Percentiles rank a stretch among this genome's conserved stretches.
These are phyloP conservation scores for Aaosphaeria arxii DNA, from an alignment of 2,329 filamentous ascomycete genomes.

Conservation along the genomic window DNA sequence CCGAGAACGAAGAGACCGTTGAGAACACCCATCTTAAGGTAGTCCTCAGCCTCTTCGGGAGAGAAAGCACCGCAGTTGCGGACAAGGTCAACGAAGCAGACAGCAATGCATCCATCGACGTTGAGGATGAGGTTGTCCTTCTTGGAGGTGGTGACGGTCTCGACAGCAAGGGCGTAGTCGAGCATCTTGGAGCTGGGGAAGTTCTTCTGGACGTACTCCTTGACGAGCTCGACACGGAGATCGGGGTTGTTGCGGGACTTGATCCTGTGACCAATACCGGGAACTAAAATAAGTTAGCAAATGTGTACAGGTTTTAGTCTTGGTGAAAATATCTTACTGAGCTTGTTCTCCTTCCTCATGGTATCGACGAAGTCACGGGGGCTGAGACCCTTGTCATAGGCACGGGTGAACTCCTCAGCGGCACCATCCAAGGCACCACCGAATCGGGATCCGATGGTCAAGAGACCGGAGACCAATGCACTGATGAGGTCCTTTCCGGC, in stretches of 20 bases:
- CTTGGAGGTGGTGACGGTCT: conserved; percentile 98
- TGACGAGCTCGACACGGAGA: conserved; percentile 98
- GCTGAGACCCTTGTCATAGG: conserved; percentile 96
- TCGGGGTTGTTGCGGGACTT: conserved; percentile 99
- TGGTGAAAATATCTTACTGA: conserved; percentile 57
- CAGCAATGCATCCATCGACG: conserved; percentile 95
- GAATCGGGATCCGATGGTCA: conserved; percentile 97
- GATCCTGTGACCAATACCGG: conserved; percentile 98
- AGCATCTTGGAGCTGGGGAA: conserved; percentile 98
- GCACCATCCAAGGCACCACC: conserved; percentile 97
- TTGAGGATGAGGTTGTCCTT: conserved; percentile 99
- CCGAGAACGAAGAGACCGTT: conserved; percentile 99
- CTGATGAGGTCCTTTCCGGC: conserved; percentile 98
- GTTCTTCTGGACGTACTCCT: conserved; percentile 96
- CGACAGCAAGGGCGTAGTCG: conserved; percentile 96
- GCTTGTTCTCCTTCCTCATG: conserved; percentile 99
- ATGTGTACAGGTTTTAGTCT: neutral
- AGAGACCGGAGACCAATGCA: conserved; percentile 89
- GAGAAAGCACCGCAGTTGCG: conserved; percentile 98
- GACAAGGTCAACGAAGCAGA: conserved; percentile 97
- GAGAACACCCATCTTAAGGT: conserved; percentile 97
- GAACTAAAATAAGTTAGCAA: conserved; percentile 53
- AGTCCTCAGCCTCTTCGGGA: conserved; percentile 94
- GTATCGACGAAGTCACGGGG: conserved; percentile 98
- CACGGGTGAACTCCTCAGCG: conserved; percentile 97